A percentile compares a stretch with the other conserved stretches of the same genome.
phyloP scores from a whole-genome alignment of 805 yeast species.

The Candida fluviatilis region DNA sequence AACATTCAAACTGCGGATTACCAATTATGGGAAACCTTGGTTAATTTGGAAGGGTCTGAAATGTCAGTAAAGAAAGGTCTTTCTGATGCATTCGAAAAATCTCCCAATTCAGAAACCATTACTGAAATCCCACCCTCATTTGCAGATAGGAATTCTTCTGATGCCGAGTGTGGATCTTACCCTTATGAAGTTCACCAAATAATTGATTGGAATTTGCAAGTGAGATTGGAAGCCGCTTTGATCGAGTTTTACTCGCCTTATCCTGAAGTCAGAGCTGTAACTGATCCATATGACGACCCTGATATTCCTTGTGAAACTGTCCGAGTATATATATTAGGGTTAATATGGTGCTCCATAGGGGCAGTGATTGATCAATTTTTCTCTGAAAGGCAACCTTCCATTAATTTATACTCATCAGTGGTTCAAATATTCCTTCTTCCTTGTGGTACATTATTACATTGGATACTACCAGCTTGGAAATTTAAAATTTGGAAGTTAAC shows the following conservation, averaged over 20 bases:
- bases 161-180: slow-evolving; percentile 1
- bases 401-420: slow-evolving; percentile 40
- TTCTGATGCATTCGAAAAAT: not conserved
- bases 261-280: slow-evolving; percentile 64
- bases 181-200: slow-evolving; percentile 8
- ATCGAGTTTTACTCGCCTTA: slow-evolving; percentile 49
- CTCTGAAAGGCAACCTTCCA: slow-evolving; percentile 50
- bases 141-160: not conserved
- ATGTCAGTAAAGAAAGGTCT: not conserved
- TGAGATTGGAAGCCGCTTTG: slow-evolving; percentile 40
- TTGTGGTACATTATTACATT: slow-evolving; percentile 36
- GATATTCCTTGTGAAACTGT: slow-evolving; percentile 46
- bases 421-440: slow-evolving; percentile 46
- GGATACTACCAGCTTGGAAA: slow-evolving; percentile 40
- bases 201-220: slow-evolving; percentile 29
- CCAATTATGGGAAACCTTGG: slow-evolving; percentile 20
- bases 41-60: slow-evolving; percentile 5
- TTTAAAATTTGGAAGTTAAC: slow-evolving; percentile 24
- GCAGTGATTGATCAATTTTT: slow-evolving; percentile 55
- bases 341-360: slow-evolving; percentile 50
- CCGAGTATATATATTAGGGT: slow-evolving; percentile 51
- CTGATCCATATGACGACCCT: slow-evolving; percentile 55
- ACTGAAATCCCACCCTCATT: not conserved
- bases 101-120: not conserved
- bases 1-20: slow-evolving; percentile 40